Percentiles rank a stretch among this genome's conserved stretches.
phyloP scores from a whole-genome alignment of 2,329 filamentous ascomycete species.

The Trichophyton mentagrophytes region DNA sequence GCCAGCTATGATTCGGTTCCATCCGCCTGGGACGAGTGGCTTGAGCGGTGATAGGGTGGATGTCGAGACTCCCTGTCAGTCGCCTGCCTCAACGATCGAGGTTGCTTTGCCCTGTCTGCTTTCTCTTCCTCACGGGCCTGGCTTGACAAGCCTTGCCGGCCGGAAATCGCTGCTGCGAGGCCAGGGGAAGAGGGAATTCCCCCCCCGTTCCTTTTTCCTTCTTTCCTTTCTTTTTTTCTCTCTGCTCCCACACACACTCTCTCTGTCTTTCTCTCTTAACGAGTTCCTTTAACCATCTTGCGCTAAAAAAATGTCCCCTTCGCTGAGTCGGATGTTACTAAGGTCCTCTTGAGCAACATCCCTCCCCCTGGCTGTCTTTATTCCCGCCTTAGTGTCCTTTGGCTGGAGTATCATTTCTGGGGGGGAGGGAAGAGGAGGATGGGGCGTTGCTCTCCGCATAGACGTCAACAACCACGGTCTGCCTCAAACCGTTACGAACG shows the following conservation, averaged over 20 bases:
- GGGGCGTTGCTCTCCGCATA: neutral
- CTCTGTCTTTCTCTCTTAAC: neutral
- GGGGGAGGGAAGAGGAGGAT: neutral
- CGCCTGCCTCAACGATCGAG: neutral
- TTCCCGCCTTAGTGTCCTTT: neutral
- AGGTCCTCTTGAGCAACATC: neutral
- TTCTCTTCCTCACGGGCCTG: neutral
- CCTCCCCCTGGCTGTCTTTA: neutral
- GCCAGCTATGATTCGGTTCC: constrained; percentile 1
- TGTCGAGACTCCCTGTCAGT: neutral
- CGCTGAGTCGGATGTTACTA: neutral
- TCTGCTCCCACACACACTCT: neutral
- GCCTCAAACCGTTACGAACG: neutral
- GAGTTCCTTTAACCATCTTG: neutral
- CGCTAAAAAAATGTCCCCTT: neutral
- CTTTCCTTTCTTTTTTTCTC: neutral
- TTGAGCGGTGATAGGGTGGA: neutral
- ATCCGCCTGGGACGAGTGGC: neutral
- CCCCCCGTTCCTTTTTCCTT: neutral
- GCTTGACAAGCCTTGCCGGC: neutral
- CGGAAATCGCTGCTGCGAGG: neutral
- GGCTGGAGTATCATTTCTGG: neutral
- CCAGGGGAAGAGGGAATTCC: neutral
- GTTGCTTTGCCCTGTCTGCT: neutral
- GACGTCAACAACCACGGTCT: neutral